These are phyloP conservation scores for Atalantia buxifolia DNA, from an alignment of 345 rosid genomes.

Conservation along the genomic window DNA sequence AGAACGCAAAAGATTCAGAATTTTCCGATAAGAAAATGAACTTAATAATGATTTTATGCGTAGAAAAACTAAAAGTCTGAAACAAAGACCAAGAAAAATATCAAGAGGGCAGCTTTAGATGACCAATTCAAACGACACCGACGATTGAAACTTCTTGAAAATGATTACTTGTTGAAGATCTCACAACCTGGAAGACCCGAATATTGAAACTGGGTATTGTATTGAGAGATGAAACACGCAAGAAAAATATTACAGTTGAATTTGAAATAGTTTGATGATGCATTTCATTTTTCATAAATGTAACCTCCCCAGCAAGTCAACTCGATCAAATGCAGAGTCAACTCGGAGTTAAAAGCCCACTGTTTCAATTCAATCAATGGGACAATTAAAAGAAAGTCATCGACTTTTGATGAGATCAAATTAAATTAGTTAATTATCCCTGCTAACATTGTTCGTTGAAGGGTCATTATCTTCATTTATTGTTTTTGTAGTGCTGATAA, in stretches of 20 bases:
- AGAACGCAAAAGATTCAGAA: not conserved
- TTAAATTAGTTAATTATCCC: too few species aligned
- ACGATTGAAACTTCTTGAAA: not conserved
- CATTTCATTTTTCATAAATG: not conserved
- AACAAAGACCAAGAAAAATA: conserved; percentile 2
- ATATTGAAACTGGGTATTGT: too few species aligned
- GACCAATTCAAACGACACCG: conserved; percentile 6
- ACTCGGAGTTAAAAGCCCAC: not conserved
- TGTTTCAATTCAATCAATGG: not conserved
- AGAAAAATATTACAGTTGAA: not conserved
- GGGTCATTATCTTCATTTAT: not conserved
- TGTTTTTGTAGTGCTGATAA: too few species aligned
- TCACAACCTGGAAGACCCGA: not conserved
- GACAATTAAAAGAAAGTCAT: not conserved
- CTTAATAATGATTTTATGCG: not conserved
- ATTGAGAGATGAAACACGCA: not conserved
- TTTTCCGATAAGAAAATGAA: not conserved
- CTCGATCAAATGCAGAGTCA: not conserved
- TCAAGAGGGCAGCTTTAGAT: not conserved
- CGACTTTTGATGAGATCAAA: not conserved
- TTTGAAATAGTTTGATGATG: not conserved
- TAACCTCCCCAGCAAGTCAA: conserved; percentile 7
- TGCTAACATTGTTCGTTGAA: not conserved
- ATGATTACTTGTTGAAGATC: not conserved
- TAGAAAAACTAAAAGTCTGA: not conserved